Base-by-base conservation (phyloP, 352 stramenopile species). In the Pythium phragmiticola region DNA sequence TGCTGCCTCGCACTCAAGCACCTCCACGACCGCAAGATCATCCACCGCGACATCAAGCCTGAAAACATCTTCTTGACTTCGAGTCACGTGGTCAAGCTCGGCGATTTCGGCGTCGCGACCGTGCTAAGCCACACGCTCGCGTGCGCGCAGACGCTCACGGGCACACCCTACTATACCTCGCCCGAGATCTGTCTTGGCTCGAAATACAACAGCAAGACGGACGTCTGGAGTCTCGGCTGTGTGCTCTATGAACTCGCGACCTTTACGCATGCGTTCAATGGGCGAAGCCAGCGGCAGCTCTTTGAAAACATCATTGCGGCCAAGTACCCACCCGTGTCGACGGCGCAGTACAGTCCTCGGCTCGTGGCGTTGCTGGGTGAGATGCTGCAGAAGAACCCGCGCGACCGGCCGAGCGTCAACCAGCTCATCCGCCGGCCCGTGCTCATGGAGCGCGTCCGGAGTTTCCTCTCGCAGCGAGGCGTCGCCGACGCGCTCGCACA, bases 171-270 rank as follows among this genome's bases (percentile, higher is more conserved):
- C 72, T 98, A 98, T 77, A 97, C 97, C 49, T 96, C 89, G 9
- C 94, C 94, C 41, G 94, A 98, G 71, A 96, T 98, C 47, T 97
- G 89, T 66, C 75, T 97, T 13, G 93, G 95, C 16, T 82, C 94
- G 53, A 77, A 78, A 14, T 98, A 98, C 78, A 96, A 97, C 55
- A 78, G 92, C 60, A 98, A 98, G 74, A 95, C 87, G 0, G 94
- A 98, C 66, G 70, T 98, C 17, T 98, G 94, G 94, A 97, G 92
- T 34, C 73, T 98, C 14, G 94, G 94, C 2, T 98, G 92, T 68
- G 81, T 98, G 9, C 62, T 98, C 23, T 98, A 97, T 72, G 94
- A 98, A 74, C 86, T 98, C 72, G 71, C 61, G 3, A 95, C 92
- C 26, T 82, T 98, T 57, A 63, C 70, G 13, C 89, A 98, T 53